phyloP scores from a whole-genome alignment of 805 yeast genomes.

The Dipodascus albidus region DNA sequence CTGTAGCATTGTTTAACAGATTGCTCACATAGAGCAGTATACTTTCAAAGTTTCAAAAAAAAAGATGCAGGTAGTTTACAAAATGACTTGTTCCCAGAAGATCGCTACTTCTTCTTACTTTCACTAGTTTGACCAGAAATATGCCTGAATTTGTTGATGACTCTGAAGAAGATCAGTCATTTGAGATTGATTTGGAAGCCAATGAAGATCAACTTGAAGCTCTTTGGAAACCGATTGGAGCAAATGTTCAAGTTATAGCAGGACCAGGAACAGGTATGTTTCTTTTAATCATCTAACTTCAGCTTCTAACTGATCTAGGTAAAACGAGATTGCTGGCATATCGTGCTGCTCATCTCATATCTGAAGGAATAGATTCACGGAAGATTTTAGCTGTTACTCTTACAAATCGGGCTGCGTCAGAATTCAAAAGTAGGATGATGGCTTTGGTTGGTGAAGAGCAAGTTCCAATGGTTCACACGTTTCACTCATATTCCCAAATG shows the following conservation, averaged over 20 bases:
- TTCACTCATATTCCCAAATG: neutral
- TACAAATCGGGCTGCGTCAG: slow-evolving; percentile 85
- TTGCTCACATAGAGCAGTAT: too few relatives aligned
- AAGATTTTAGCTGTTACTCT: slow-evolving; percentile 78
- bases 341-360: slow-evolving; percentile 61
- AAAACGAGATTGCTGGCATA: slow-evolving; percentile 77
- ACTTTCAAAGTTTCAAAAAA: too few relatives aligned
- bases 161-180: neutral
- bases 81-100: too few relatives aligned
- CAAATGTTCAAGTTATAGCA: slow-evolving; percentile 42
- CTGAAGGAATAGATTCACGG: slow-evolving; percentile 43
- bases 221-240: slow-evolving; percentile 30
- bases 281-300: neutral
- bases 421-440: slow-evolving; percentile 57
- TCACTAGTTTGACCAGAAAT: neutral
- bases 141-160: neutral
- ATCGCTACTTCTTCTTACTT: neutral
- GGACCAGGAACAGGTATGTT: slow-evolving; percentile 53
- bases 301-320: neutral
- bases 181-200: slow-evolving; percentile 10
- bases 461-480: neutral
- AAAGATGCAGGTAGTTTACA: too few relatives aligned
- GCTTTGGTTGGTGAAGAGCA: slow-evolving; percentile 10
- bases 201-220: slow-evolving; percentile 36
- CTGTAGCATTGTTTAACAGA: too few relatives aligned